Evolutionary conservation across 805 yeast species (phyloP).

Genomic region (Lipomyces mesembrius): DNA sequence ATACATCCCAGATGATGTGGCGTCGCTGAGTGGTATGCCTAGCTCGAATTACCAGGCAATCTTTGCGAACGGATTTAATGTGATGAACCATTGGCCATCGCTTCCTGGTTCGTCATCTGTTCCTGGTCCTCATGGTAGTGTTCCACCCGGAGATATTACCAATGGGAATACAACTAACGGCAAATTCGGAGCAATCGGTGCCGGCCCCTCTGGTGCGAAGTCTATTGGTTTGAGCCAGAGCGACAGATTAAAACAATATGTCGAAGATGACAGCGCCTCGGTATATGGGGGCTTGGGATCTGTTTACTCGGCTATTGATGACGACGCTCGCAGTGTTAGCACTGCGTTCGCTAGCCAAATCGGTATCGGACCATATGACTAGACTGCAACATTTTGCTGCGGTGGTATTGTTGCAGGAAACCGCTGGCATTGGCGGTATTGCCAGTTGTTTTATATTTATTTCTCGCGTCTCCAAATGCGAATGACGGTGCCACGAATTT

Average conservation of each 20-base stretch:
- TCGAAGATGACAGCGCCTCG: conserved; percentile 33
- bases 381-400: not conserved
- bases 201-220: conserved; percentile 13
- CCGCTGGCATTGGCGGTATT: not conserved
- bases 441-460: conserved; percentile 2
- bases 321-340: conserved; percentile 37
- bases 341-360: conserved; percentile 41
- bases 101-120: conserved; percentile 3
- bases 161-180: conserved; percentile 3
- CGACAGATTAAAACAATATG: conserved; percentile 37
- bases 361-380: conserved; percentile 31
- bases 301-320: conserved; percentile 34
- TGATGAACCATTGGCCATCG: conserved; percentile 24
- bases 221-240: conserved; percentile 34
- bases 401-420: not conserved
- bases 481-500: not conserved
- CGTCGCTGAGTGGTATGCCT: conserved; percentile 19
- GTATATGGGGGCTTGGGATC: conserved; percentile 29
- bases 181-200: conserved; percentile 26
- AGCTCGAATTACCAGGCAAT: conserved; percentile 30
- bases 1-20: conserved; percentile 44
- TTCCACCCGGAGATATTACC: not conserved
- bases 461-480: not conserved
- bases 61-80: conserved; percentile 28
- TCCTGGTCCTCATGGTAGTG: conserved; percentile 1